phyloP scores from a whole-genome alignment of 2,329 filamentous ascomycete species.

The Fusarium sp. region DNA sequence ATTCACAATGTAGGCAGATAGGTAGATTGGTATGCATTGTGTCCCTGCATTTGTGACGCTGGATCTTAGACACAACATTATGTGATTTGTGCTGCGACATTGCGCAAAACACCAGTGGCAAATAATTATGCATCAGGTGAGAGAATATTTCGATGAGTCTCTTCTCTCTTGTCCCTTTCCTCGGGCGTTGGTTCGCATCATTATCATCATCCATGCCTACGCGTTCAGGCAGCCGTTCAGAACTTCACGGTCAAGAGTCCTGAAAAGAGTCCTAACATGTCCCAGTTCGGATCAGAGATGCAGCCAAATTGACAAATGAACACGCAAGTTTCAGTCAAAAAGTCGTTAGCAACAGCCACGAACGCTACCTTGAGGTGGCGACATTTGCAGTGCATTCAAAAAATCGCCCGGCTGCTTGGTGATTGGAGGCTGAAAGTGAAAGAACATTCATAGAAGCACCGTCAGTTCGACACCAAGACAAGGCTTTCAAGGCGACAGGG shows the following conservation, averaged over 20 bases:
- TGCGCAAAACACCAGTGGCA: neutral
- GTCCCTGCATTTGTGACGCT: constrained; percentile 1
- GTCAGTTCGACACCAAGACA: neutral
- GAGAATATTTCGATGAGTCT: neutral
- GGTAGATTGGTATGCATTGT: neutral
- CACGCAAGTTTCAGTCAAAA: neutral
- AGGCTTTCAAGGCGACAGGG: neutral
- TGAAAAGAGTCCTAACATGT: neutral
- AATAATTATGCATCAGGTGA: neutral
- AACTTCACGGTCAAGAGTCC: neutral
- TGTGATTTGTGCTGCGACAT: neutral
- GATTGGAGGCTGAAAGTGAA: constrained; percentile 11
- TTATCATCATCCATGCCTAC: neutral
- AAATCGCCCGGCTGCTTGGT: neutral
- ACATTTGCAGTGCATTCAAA: neutral
- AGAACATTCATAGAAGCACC: neutral
- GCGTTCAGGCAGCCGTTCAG: constrained; percentile 3
- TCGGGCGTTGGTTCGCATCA: neutral
- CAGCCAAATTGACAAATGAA: constrained; percentile 1
- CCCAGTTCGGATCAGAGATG: neutral
- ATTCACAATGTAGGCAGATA: neutral
- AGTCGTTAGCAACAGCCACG: neutral
- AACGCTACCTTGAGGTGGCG: neutral
- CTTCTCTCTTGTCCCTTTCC: constrained; percentile 1
- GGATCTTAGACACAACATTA: neutral